These are phyloP conservation scores for Gaeumannomyces sp. DNA, from an alignment of 2,329 filamentous ascomycete species.

Conservation along the genomic window DNA sequence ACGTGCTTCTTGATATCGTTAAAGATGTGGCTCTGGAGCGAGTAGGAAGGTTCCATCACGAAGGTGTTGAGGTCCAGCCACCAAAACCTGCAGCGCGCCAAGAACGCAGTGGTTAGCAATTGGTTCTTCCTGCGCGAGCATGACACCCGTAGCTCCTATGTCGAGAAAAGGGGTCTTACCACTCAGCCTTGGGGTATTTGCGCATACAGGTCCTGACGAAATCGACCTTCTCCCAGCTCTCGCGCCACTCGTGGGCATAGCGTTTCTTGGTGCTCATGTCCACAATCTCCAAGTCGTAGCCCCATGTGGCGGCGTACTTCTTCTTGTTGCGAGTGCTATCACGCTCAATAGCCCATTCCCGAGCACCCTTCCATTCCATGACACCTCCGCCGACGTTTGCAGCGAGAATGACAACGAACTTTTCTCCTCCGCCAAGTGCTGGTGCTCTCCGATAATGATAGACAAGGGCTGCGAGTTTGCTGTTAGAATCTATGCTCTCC, in stretches of 20 bases:
- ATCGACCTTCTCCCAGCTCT: constrained; percentile 99
- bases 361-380: constrained; percentile 97
- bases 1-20: constrained; percentile 65
- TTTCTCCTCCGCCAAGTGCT: constrained; percentile 75
- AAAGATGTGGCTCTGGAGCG: constrained; percentile 87
- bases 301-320: constrained; percentile 80
- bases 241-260: constrained; percentile 97
- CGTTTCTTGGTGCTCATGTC: constrained; percentile 99
- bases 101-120: constrained; percentile 5
- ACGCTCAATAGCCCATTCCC: constrained; percentile 96
- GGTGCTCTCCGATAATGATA: constrained; percentile 66
- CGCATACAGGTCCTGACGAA: constrained; percentile 80
- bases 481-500: neutral
- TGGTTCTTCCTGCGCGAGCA: neutral
- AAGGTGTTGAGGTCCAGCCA: constrained; percentile 98
- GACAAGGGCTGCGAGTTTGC: constrained; percentile 34
- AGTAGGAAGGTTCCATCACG: constrained; percentile 92
- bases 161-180: constrained; percentile 48
- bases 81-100: constrained; percentile 73
- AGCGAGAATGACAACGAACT: constrained; percentile 87
- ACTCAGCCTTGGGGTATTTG: constrained; percentile 94
- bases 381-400: constrained; percentile 95
- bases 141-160: neutral
- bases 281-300: constrained; percentile 91
- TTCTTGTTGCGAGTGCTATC: constrained; percentile 95